Evolutionary conservation across 331 rosid species (phyloP).

Genomic region (Phaseolus coccineus): DNA sequence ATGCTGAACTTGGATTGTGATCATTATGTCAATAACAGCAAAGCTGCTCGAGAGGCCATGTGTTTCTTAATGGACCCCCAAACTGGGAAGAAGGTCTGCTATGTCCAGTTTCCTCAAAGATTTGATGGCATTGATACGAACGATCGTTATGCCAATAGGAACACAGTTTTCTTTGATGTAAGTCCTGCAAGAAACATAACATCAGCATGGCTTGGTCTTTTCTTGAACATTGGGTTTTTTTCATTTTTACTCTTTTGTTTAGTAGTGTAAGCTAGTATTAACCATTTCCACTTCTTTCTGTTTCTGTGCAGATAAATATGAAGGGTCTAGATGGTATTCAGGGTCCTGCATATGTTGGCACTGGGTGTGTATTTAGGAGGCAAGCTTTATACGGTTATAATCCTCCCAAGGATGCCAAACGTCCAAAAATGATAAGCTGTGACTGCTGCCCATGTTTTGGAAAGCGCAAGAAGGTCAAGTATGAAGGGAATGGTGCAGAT

Average conservation of each 20-base stretch:
- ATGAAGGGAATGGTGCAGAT: constrained; percentile 66
- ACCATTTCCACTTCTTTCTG: constrained; percentile 24
- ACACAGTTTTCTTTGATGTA: constrained; percentile 55
- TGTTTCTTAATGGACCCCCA: constrained; percentile 64
- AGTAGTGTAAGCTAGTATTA: constrained; percentile 23
- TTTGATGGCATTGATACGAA: constrained; percentile 56
- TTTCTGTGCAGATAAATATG: constrained; percentile 81
- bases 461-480: constrained; percentile 84
- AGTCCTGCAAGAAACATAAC: constrained; percentile 36
- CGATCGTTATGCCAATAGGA: constrained; percentile 59
- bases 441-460: constrained; percentile 99
- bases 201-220: constrained; percentile 9
- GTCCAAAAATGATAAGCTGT: constrained; percentile 91
- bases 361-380: constrained; percentile 89
- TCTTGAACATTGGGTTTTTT: background rate
- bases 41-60: constrained; percentile 61
- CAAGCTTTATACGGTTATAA: constrained; percentile 89
- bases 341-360: constrained; percentile 90
- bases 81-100: constrained; percentile 59
- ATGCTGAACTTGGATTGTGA: constrained; percentile 65
- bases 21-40: constrained; percentile 57
- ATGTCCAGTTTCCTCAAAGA: constrained; percentile 61
- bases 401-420: constrained; percentile 87
- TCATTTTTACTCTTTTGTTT: background rate
- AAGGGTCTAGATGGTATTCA: constrained; percentile 91